Percentiles rank a stretch among this genome's conserved stretches.
Evolutionary conservation across 805 yeast species (phyloP).

Genomic region (Spathaspora arborariae): DNA sequence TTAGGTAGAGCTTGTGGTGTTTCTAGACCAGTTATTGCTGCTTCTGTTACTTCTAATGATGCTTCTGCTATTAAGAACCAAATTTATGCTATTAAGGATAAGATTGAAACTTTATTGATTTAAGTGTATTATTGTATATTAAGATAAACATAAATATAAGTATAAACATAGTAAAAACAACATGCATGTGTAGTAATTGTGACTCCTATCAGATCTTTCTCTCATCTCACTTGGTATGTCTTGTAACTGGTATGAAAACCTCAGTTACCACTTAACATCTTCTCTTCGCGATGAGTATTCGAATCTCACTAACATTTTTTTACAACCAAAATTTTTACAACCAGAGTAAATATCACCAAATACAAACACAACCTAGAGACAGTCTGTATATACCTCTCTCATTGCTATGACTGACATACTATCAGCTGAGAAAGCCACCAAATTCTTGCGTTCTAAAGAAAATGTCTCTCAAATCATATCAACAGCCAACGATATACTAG

Average conservation of each 20-base stretch:
- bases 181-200: neutral
- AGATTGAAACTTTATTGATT: constrained; percentile 95
- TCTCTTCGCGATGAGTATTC: neutral
- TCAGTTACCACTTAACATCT: neutral
- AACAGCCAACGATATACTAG: constrained; percentile 30
- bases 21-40: constrained; percentile 98
- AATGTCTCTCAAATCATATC: constrained; percentile 41
- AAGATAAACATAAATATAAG: neutral
- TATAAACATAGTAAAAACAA: neutral
- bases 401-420: constrained; percentile 1
- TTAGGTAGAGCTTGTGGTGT: constrained; percentile 99
- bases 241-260: too few species aligned
- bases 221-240: neutral
- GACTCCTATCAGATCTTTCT: neutral
- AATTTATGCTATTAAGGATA: constrained; percentile 96
- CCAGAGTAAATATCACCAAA: neutral
- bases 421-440: constrained; percentile 48
- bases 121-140: constrained; percentile 29
- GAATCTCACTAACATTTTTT: neutral
- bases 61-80: constrained; percentile 97
- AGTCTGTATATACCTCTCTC: neutral
- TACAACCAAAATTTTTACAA: neutral
- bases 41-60: constrained; percentile 96
- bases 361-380: neutral
- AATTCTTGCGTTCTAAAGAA: constrained; percentile 52